Evolutionary conservation across 805 yeast genomes (phyloP), one percentile per base, ranked within the genome.

Genomic region (Candida stauntonica): DNA sequence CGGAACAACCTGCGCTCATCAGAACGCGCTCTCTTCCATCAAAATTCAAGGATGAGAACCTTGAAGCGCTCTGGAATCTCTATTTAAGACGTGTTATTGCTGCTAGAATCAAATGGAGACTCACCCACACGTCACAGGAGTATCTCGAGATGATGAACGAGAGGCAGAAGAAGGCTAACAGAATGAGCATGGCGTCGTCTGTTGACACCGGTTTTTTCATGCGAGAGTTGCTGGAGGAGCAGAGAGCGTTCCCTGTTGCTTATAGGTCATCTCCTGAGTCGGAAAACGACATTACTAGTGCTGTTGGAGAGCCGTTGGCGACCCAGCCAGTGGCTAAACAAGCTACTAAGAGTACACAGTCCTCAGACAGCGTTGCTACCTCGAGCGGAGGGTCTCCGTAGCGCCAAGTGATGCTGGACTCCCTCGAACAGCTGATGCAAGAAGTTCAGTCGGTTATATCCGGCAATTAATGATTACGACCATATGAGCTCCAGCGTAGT

Each of bases 11-110:
- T 2, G 12, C 33, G 5, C 14, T 55, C 2, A 4, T 36, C 0
- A 36, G 58, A 14, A 45, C 58, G 8, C 44, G 33, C n/a, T 55
- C 60, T 2, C 29, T 51, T 8, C 58, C 60, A 5, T 17, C 44
- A 2, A 39, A 34, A 3, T 33, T 41, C 27, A 35, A 41, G 16
- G 38, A 44, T 9, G 47, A 43, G 20, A 37, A 35, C 7, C 14
- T 52, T 3, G 46, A 51, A 24, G 43, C 47, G 0, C 26, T 64
- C 2, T 65, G 70, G 70, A 56, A 50, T 30, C 35, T 57, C 32
- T 64, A 64, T 36, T 35, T 64, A 24, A 46, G 50, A 31, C 38
- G 54, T 11, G 59, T 61, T n/a, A 47, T 64, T n/a, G 48, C 54
- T 1, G 57, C 54, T 31, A 48, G 70, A 37, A 54, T 62, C 13